These are phyloP conservation scores for Lactifluus echinatus DNA, from an alignment of 768 basidiomycete genomes.

Conservation along the genomic window DNA sequence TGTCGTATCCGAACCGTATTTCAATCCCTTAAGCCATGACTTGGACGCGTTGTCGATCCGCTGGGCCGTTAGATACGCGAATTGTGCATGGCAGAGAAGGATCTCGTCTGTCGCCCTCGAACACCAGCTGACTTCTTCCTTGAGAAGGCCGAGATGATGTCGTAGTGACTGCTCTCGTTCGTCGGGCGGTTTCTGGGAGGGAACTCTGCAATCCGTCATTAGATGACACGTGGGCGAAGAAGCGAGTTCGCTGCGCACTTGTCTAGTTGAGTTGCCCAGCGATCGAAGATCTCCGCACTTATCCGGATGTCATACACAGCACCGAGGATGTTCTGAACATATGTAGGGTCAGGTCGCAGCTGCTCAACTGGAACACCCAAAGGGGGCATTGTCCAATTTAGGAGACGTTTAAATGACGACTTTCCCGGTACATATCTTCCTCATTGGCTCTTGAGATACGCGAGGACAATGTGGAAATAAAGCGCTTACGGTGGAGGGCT, in stretches of 20 bases:
- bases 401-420: conserved; percentile 1
- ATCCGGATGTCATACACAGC: conserved; percentile 10
- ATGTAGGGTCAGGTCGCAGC: neutral
- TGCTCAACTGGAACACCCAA: conserved; percentile 2
- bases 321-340: neutral
- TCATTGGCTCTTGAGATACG: neutral
- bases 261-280: conserved; percentile 4
- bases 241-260: neutral
- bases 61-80: conserved; percentile 7
- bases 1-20: conserved; percentile 2
- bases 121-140: conserved; percentile 1
- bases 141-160: neutral
- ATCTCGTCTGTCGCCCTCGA: conserved; percentile 5
- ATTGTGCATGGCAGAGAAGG: conserved; percentile 4
- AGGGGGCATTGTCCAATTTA: neutral
- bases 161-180: neutral
- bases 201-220: neutral
- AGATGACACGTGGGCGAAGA: neutral
- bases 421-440: conserved; percentile 3
- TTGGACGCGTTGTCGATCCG: conserved; percentile 4
- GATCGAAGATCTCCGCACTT: conserved; percentile 9
- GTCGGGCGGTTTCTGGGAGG: neutral
- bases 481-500: conserved; percentile 10
- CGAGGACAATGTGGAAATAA: neutral
- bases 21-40: conserved; percentile 4